Conservation (phyloP, 371 early-diverging fungal species). For the Mucor velutinosus region DNA sequence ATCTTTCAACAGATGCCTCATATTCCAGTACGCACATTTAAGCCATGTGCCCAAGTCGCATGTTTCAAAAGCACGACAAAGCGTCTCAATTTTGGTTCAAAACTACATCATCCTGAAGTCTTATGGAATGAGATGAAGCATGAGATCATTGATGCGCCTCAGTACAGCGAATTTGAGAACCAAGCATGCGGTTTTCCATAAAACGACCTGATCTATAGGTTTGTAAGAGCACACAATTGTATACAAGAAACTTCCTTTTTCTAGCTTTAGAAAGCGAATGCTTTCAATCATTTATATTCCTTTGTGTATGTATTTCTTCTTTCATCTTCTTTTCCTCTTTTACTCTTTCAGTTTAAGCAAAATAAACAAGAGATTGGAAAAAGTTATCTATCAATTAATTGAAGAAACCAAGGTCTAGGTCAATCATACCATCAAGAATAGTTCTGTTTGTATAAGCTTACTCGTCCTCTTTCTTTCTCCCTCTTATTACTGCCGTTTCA, state of each 20-base stretch:
- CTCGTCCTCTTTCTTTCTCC: background rate
- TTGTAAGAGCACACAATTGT: background rate
- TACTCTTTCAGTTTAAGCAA: background rate
- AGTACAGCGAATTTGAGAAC: background rate
- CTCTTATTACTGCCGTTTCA: background rate
- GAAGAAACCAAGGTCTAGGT: background rate
- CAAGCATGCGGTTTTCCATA: background rate
- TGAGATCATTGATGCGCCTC: background rate
- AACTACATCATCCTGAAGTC: background rate
- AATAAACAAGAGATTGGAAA: background rate
- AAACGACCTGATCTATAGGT: background rate
- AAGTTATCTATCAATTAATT: background rate
- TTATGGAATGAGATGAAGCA: background rate
- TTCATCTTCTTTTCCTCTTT: background rate
- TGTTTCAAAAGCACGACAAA: background rate
- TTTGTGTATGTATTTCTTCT: background rate
- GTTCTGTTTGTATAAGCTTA: background rate
- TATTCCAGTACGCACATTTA: background rate
- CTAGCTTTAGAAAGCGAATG: background rate
- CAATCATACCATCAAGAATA: background rate
- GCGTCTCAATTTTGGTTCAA: background rate
- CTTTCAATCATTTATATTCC: background rate
- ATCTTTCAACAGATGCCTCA: background rate
- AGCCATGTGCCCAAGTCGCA: background rate
- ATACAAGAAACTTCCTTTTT: background rate